Evolutionary conservation across 495 filamentous ascomycete species (phyloP).

Genomic region (Cercophora newfieldiana): DNA sequence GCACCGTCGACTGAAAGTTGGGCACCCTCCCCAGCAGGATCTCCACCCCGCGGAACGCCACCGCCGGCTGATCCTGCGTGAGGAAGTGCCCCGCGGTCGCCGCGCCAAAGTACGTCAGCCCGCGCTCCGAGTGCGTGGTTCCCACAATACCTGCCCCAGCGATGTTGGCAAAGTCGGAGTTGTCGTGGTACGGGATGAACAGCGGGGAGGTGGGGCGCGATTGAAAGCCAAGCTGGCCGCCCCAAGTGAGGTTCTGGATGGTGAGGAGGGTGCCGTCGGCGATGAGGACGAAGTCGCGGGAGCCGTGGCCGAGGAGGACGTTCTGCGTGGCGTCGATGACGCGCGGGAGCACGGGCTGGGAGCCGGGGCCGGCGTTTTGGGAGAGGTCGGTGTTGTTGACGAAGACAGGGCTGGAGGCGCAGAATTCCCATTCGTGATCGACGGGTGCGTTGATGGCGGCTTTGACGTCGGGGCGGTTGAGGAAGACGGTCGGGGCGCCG

Average conservation of each 20-base stretch:
- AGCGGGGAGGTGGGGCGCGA: conserved; percentile 56
- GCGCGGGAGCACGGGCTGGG: conserved; percentile 58
- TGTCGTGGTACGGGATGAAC: conserved; percentile 65
- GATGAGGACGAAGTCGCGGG: conserved; percentile 59
- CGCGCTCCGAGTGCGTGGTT: conserved; percentile 63
- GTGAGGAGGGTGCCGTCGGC: conserved; percentile 67
- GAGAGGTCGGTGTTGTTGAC: conserved; percentile 27
- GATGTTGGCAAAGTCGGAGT: conserved; percentile 26
- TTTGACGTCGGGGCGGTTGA: conserved; percentile 69
- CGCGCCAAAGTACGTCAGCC: conserved; percentile 63
- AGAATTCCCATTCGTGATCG: conserved; percentile 60
- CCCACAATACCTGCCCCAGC: conserved; percentile 60
- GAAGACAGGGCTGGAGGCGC: conserved; percentile 55
- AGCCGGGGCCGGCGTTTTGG: conserved; percentile 51
- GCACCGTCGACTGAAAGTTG: conserved; percentile 32
- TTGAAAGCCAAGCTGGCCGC: conserved; percentile 69
- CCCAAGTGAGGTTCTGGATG: conserved; percentile 87
- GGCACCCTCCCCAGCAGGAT: conserved; percentile 63
- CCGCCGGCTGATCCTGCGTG: conserved; percentile 63
- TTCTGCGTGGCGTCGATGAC: conserved; percentile 71
- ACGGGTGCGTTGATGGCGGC: conserved; percentile 68
- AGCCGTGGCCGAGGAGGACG: conserved; percentile 68
- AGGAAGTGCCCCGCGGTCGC: conserved; percentile 64
- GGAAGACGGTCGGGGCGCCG: conserved; percentile 39
- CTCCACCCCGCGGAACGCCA: conserved; percentile 67